phyloP scores from a whole-genome alignment of 192 early-diverging fungal species.

The Coemansia umbellata region DNA sequence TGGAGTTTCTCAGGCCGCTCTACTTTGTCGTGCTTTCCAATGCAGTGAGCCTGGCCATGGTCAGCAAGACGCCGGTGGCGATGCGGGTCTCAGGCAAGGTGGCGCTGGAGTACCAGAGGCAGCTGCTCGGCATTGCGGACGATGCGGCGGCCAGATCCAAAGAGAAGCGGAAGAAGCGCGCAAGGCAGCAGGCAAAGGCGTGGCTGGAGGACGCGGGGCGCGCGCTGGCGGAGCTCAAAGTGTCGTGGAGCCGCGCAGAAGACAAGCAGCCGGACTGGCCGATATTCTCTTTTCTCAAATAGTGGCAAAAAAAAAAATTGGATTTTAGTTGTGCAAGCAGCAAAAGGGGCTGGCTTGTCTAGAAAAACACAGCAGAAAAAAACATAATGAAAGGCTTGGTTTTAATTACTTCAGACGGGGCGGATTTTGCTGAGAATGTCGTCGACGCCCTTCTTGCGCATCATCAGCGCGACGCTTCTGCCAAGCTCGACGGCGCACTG shows the following conservation, averaged over 20 bases:
- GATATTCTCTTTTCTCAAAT: conserved; percentile 14
- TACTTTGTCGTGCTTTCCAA: conserved; percentile 24
- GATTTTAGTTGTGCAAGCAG: no score
- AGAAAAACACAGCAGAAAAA: no score
- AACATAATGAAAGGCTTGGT: no score
- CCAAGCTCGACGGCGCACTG: conserved; percentile 48
- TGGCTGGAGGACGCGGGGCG: conserved; percentile 13
- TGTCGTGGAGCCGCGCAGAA: conserved; percentile 4
- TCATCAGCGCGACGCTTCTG: conserved; percentile 31
- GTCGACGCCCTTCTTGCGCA: conserved; percentile 54
- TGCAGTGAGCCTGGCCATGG: conserved; percentile 14
- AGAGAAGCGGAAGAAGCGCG: not conserved
- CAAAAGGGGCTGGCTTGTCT: no score
- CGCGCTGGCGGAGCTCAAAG: not conserved
- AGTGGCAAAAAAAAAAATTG: no score
- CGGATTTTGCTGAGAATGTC: no score
- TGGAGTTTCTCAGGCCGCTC: not conserved
- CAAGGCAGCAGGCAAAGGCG: conserved; percentile 9
- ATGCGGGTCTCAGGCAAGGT: conserved; percentile 9
- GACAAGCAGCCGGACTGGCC: conserved; percentile 32
- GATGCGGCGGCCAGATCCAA: not conserved
- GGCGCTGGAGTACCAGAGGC: conserved; percentile 4
- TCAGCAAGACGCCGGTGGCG: not conserved
- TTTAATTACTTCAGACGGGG: no score
- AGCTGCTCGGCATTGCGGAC: not conserved